Conservation (phyloP, 1,284 basidiomycete genomes). For the Ceraceosorus bombacis region DNA sequence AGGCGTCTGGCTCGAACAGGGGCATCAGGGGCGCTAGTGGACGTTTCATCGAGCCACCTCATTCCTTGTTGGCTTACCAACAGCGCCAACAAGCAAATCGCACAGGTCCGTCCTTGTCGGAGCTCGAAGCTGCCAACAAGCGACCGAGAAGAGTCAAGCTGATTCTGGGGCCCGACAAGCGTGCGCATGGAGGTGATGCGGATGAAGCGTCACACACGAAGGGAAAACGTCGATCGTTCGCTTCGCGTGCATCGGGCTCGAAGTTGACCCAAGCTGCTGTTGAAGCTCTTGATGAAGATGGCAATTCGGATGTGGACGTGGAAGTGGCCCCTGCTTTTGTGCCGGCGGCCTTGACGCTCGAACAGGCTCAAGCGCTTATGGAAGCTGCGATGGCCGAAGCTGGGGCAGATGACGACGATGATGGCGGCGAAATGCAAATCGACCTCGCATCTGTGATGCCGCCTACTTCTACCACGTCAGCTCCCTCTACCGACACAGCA, state of each 20-base stretch:
- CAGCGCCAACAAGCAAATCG: neutral
- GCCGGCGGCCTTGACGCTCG: conserved; percentile 6
- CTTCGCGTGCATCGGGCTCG: neutral
- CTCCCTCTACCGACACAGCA: neutral
- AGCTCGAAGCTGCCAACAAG: conserved; percentile 6
- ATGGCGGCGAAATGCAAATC: neutral
- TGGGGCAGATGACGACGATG: conserved; percentile 4
- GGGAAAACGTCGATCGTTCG: too few relatives aligned
- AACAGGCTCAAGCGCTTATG: conserved; percentile 12
- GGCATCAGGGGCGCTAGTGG: neutral
- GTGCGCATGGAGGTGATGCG: neutral
- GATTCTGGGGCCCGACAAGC: neutral
- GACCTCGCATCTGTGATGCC: neutral
- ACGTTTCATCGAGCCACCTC: neutral
- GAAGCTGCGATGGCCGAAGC: conserved; percentile 11
- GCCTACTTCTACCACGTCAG: too few relatives aligned
- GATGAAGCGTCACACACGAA: neutral
- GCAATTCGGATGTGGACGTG: conserved; percentile 4
- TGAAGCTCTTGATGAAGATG: conserved; percentile 1
- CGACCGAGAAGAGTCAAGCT: conserved; percentile 11
- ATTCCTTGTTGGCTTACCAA: neutral
- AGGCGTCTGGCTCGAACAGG: too few relatives aligned
- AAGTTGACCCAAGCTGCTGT: neutral
- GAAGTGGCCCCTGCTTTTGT: neutral
- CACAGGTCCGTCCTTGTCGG: conserved; percentile 4